These are phyloP conservation scores for Tillandsia leiboldiana DNA, from an alignment of 176 grass and related monocot species.

Conservation along the genomic window DNA sequence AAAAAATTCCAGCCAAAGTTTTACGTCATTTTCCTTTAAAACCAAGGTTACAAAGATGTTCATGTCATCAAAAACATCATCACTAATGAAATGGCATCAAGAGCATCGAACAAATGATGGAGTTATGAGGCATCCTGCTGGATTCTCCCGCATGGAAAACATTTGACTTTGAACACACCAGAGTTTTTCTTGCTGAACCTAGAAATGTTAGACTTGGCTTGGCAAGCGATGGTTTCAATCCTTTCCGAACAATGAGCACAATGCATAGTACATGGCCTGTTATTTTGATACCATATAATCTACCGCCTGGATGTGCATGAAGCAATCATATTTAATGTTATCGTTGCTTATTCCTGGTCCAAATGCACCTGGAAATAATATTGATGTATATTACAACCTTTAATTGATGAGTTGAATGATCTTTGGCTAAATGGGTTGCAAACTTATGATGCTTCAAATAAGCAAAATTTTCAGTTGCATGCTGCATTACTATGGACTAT, in stretches of 20 bases:
- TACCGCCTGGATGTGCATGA: no score
- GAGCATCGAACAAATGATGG: slow-evolving; percentile 11
- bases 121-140: not conserved
- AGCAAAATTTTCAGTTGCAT: no score
- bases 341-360: no score
- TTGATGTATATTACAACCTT: no score
- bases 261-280: not conserved
- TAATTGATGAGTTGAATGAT: no score
- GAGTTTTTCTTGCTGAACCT: not conserved
- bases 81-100: slow-evolving; percentile 13
- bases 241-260: not conserved
- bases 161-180: not conserved
- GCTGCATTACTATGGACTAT: no score
- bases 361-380: no score
- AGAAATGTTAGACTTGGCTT: not conserved
- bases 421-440: no score
- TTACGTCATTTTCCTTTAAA: slow-evolving; percentile 28
- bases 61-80: not conserved
- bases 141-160: not conserved
- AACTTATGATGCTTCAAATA: no score
- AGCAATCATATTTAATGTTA: no score
- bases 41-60: slow-evolving; percentile 20
- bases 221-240: not conserved
- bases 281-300: no score
- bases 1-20: not conserved